Percentiles rank a stretch among this genome's conserved stretches.
phyloP scores from a whole-genome alignment of 352 stramenopile species.

The Phytophthora sp. region DNA sequence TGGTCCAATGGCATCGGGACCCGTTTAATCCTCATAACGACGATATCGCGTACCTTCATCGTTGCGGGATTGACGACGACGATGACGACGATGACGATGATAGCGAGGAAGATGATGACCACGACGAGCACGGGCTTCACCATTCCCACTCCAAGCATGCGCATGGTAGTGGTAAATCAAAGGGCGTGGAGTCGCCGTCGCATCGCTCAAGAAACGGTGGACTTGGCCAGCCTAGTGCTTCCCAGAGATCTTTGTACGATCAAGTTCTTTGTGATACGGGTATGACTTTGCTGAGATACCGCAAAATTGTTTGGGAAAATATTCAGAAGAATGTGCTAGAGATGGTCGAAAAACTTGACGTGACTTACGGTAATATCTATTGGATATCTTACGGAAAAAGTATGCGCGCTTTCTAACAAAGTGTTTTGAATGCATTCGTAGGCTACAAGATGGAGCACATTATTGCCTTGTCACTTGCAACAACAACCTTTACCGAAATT shows the following conservation, averaged over 20 bases:
- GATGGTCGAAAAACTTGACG: conserved; percentile 71
- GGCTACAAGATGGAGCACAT: conserved; percentile 91
- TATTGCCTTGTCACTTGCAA: conserved; percentile 78
- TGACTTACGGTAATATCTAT: conserved; percentile 84
- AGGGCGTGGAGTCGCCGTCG: conserved; percentile 28
- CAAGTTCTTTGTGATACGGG: conserved; percentile 79
- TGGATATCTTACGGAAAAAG: background rate
- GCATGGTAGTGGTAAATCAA: conserved; percentile 6
- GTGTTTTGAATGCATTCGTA: conserved; percentile 20
- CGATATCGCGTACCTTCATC: conserved; percentile 72
- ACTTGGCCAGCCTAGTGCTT: conserved; percentile 23
- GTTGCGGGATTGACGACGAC: conserved; percentile 82
- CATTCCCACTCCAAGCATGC: conserved; percentile 22
- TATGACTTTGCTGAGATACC: conserved; percentile 79
- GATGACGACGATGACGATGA: conserved; percentile 81
- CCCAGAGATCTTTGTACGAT: conserved; percentile 56
- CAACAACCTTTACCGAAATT: conserved; percentile 78
- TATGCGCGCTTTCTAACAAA: conserved; percentile 6
- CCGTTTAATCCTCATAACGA: conserved; percentile 85
- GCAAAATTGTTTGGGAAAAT: conserved; percentile 88
- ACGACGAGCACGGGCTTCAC: conserved; percentile 43
- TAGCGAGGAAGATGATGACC: conserved; percentile 54
- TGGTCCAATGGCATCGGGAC: conserved; percentile 90
- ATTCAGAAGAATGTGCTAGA: conserved; percentile 85
- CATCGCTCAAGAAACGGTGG: conserved; percentile 44